Evolutionary conservation across 805 yeast species (phyloP).

Genomic region (Ogataea minuta): DNA sequence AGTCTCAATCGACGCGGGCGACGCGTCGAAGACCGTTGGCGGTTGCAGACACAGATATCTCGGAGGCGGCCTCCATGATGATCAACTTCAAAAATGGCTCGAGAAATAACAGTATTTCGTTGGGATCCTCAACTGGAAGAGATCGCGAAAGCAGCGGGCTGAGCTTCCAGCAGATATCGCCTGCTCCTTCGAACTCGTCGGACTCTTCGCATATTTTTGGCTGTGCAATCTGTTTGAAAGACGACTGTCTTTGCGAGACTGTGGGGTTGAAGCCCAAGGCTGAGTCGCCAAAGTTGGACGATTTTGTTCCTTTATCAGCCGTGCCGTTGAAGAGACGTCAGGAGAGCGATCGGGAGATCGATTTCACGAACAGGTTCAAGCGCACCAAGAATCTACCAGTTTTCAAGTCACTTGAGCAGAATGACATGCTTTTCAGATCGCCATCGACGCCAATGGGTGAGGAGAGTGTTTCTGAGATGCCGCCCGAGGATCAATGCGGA

Average conservation of each 20-base stretch:
- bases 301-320: conserved; percentile 61
- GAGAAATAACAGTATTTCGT: conserved; percentile 24
- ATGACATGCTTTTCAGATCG: conserved; percentile 27
- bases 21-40: conserved; percentile 6
- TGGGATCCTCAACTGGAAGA: conserved; percentile 17
- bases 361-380: conserved; percentile 50
- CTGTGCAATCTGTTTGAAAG: conserved; percentile 69
- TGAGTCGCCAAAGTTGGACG: conserved; percentile 12
- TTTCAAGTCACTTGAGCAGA: conserved; percentile 27
- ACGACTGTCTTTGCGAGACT: conserved; percentile 63
- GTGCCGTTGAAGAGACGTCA: conserved; percentile 52
- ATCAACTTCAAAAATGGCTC: conserved; percentile 30
- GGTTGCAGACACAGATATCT: conserved; percentile 22
- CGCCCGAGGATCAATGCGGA: conserved; percentile 72
- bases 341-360: conserved; percentile 41
- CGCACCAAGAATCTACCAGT: conserved; percentile 23
- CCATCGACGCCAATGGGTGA: conserved; percentile 23
- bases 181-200: conserved; percentile 46
- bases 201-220: conserved; percentile 37
- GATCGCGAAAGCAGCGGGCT: conserved; percentile 11
- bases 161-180: conserved; percentile 37
- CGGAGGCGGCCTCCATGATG: conserved; percentile 31
- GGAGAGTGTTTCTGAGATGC: conserved; percentile 28
- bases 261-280: conserved; percentile 40
- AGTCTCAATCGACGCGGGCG: conserved; percentile 10